Percentiles rank a stretch among this genome's conserved stretches.
Conservation (phyloP, 192 early-diverging fungal species). For the Coemansia umbellata region DNA sequence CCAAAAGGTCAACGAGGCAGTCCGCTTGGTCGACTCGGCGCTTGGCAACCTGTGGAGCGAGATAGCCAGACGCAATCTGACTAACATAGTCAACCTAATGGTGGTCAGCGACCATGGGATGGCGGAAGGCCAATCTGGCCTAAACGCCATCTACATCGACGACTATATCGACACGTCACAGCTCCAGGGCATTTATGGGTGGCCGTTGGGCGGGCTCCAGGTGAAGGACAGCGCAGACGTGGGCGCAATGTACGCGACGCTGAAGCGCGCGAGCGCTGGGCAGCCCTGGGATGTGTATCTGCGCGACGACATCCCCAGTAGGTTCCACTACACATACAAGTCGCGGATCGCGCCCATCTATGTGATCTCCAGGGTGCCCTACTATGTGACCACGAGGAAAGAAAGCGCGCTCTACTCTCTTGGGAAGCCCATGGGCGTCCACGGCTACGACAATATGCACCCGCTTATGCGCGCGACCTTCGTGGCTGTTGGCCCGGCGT, state of each 20-base stretch:
- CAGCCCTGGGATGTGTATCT: constrained; percentile 63
- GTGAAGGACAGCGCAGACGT: constrained; percentile 49
- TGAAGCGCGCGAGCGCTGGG: constrained; percentile 48
- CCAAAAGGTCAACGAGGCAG: constrained; percentile 55
- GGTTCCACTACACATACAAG: constrained; percentile 67
- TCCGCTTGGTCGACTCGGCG: constrained; percentile 56
- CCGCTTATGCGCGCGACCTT: constrained; percentile 83
- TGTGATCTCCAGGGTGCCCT: constrained; percentile 63
- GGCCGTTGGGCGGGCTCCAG: constrained; percentile 62
- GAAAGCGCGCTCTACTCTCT: constrained; percentile 1
- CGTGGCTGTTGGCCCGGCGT: constrained; percentile 71
- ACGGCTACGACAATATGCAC: constrained; percentile 79
- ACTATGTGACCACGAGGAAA: constrained; percentile 50
- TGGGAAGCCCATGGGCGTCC: constrained; percentile 54
- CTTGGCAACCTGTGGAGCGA: constrained; percentile 58
- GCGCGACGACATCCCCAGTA: constrained; percentile 65
- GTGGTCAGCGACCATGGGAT: constrained; percentile 89
- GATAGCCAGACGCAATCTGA: constrained; percentile 58
- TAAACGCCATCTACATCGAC: constrained; percentile 69
- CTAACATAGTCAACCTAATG: constrained; percentile 61
- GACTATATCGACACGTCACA: constrained; percentile 60
- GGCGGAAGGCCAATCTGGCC: constrained; percentile 47
- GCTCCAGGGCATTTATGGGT: constrained; percentile 56
- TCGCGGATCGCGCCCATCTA: constrained; percentile 72
- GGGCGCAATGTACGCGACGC: constrained; percentile 50